Evolutionary conservation across 2,329 filamentous ascomycete species (phyloP).

Genomic region (Thermoascus crustaceus): DNA sequence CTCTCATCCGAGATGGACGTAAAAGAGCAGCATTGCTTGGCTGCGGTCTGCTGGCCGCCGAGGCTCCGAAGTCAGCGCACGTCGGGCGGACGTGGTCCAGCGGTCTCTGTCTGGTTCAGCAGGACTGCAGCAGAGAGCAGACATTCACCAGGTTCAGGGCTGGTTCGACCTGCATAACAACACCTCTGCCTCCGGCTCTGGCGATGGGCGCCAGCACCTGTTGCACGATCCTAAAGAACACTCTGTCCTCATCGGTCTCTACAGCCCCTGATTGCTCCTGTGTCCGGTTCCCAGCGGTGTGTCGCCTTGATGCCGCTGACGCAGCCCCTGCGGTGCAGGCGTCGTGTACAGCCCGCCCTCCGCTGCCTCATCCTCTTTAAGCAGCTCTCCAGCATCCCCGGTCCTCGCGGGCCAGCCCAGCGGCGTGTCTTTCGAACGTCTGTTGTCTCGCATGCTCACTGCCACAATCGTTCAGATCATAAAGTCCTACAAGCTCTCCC

Average conservation of each 20-base stretch:
- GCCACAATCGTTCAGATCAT: conserved; percentile 9
- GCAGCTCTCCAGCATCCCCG: conserved; percentile 4
- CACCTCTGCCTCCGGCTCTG: neutral
- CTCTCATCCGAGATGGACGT: too few species aligned
- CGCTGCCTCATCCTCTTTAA: conserved; percentile 11
- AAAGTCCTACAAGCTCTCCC: conserved; percentile 5
- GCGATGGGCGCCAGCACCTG: neutral
- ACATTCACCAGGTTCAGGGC: neutral
- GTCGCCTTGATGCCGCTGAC: conserved; percentile 26
- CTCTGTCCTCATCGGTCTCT: conserved; percentile 12
- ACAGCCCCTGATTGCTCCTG: neutral
- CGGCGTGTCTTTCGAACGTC: conserved; percentile 18
- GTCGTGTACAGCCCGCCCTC: conserved; percentile 15
- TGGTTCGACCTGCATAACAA: neutral
- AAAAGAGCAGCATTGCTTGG: too few species aligned
- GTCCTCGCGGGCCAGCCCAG: conserved; percentile 10
- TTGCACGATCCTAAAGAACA: conserved; percentile 10
- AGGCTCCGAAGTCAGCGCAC: neutral
- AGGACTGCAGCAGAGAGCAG: neutral
- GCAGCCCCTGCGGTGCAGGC: conserved; percentile 32
- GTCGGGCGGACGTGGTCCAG: neutral
- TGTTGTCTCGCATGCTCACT: conserved; percentile 5
- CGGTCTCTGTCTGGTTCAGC: neutral
- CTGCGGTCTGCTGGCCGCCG: neutral
- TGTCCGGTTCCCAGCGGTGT: conserved; percentile 15